phyloP scores from a whole-genome alignment of 2,329 filamentous ascomycete genomes.

The Tolypocladium pustulatum region DNA sequence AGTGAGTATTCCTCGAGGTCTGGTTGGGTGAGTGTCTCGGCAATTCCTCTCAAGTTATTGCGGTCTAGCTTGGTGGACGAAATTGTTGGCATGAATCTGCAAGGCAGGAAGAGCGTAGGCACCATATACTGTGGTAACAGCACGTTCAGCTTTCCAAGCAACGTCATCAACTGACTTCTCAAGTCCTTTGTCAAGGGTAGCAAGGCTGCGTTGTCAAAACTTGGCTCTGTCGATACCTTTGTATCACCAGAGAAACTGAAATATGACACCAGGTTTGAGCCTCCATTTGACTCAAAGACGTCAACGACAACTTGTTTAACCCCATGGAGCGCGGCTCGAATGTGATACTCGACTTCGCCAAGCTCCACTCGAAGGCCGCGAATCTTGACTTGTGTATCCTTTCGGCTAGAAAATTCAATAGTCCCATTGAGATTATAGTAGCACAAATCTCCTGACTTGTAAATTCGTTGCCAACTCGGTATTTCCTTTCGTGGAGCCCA shows the following conservation, averaged over 20 bases:
- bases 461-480: neutral
- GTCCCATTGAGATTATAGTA: neutral
- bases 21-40: neutral
- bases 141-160: neutral
- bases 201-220: neutral
- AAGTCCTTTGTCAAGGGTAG: neutral
- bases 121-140: constrained; percentile 7
- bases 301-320: neutral
- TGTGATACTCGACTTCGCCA: neutral
- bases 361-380: neutral
- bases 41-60: neutral
- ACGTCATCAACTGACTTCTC: neutral
- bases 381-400: neutral
- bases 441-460: neutral
- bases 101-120: constrained; percentile 4
- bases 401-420: neutral
- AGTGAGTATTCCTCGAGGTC: neutral
- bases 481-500: neutral
- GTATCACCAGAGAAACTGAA: neutral
- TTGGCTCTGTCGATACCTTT: neutral
- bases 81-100: constrained; percentile 6
- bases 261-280: neutral
- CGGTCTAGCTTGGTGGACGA: constrained; percentile 7
- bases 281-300: neutral
- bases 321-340: neutral